Evolutionary conservation across 805 yeast genomes (phyloP), one percentile per base, ranked within the genome.

Genomic region (Pichia pseudocactophila): DNA sequence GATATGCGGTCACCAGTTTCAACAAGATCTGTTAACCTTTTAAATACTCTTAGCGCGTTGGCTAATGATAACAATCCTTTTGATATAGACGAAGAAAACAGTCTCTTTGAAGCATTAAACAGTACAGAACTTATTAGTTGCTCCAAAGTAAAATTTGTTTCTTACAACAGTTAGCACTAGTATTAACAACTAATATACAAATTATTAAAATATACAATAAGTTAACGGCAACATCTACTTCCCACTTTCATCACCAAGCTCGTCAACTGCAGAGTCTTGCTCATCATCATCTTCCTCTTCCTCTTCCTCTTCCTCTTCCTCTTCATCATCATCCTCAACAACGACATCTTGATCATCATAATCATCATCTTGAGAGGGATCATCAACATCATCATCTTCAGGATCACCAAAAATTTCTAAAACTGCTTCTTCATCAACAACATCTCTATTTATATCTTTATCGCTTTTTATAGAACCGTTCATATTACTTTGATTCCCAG

Each of bases 41-140:
- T 9, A 15, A 16, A 11, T 11, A 13, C 43, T 16, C 19, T 35
- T 12, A 34, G 31, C 7, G 10, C 38, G 7, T 20, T 34, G 15
- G 30, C 39, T 15, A 11, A n/a, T 3, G 15, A n/a, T 11, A 19
- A n/a, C 13, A 15, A 9, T 22, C 5, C 7, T 12, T 18, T 34
- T 17, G 38, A 38, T 18, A 4, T 16, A 4, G 36, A 40, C 7
- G 49, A 44, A 12, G 44, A 44, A 11, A 43, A 36, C 7, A 40
- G 45, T 33, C 12, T 46, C 4, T 44, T 46, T 32, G 49, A 46
- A 27, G 42, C 39, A 3, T 25, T 46, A 18, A 44, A 45, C 20
- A 40, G 36, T 22, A 47, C 36, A 6, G 49, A 46, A 39, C 40
- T 34, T 19, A 19, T 34, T 36, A 47, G 44, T 28, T 40, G 38